phyloP scores from a whole-genome alignment of 306 rosid species.

The Fagus sylvatica region DNA sequence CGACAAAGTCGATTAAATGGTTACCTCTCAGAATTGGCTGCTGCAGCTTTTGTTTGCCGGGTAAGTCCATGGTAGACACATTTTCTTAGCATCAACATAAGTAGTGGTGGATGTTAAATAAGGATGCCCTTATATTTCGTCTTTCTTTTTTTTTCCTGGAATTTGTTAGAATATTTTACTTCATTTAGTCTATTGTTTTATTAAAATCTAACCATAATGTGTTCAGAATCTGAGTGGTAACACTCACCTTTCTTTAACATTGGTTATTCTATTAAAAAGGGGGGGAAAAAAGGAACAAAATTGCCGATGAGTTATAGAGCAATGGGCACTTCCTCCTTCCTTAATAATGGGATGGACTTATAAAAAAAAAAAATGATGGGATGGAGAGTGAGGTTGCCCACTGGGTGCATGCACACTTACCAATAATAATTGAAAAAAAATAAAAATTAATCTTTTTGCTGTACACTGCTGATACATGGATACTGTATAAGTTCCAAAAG shows the following conservation, averaged over 20 bases:
- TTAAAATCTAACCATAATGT: background rate
- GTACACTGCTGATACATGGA: too few species aligned
- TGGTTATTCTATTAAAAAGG: background rate
- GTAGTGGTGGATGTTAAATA: background rate
- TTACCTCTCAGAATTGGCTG: conserved; percentile 95
- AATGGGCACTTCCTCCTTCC: too few species aligned
- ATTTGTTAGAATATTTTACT: background rate
- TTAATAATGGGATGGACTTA: too few species aligned
- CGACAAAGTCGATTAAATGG: conserved; percentile 82
- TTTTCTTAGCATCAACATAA: conserved; percentile 1
- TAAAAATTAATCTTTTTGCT: too few species aligned
- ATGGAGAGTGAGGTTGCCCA: too few species aligned
- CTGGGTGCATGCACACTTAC: too few species aligned
- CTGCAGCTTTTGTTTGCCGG: conserved; percentile 96
- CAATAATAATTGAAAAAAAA: too few species aligned
- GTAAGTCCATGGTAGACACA: conserved; percentile 43
- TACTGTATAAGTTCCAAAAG: too few species aligned
- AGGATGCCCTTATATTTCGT: background rate
- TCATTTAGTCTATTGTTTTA: background rate
- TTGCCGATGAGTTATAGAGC: background rate
- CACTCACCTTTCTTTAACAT: too few species aligned
- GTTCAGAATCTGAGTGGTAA: background rate
- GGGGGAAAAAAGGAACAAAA: too few species aligned
- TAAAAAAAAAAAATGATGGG: too few species aligned
- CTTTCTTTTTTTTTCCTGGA: background rate